Base-by-base conservation (phyloP, 768 basidiomycete genomes). In the Lentinula aciculospora region DNA sequence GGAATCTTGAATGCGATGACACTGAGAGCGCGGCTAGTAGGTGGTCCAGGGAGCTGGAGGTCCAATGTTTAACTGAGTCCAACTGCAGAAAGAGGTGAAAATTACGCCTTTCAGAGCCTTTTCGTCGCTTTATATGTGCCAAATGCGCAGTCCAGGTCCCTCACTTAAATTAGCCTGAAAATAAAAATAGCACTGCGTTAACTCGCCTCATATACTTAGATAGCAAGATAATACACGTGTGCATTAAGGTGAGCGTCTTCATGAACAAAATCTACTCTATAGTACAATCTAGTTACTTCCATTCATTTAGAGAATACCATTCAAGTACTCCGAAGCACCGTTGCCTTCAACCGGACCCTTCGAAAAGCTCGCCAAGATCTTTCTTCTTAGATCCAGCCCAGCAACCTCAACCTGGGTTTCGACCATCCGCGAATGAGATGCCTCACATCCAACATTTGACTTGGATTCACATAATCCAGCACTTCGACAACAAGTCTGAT, bases 311-410 rank as follows among this genome's bases (percentile, higher is more conserved):
- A 67, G 34, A 46, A 67, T 58, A 4, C 59, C 67, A 56, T 67
- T 63, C 25, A 68, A 67, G 50, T 68, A 65, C 50, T 63, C 61
- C 1, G 53, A 57, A 27, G 67, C 59, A 45, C 61, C 60, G 13
- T 31, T 62, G 32, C 29, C 49, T 25, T 36, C 58, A 28, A 10
- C 19, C 50, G 28, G 23, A 3, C 57, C n/a, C 56, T 46, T 36
- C 3, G 39, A 64, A 23, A 75, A 60, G 44, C 69, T 75, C 23
- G 68, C 71, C 39, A 73, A 69, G 28, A 76, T 72, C 68, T 71
- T 73, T 45, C 69, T 66, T 47, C 75, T 66, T 36, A 76, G 65
- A 28, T 65, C 61, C 3, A 67, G 64, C 32, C 60, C 60, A 4
- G 47, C 57, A 37, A 56, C 28, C n/a, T 56, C 54, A 21, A 23